These are phyloP conservation scores for Coleophoma eucalyptorum DNA, from an alignment of 2,329 filamentous ascomycete species.

Conservation along the genomic window DNA sequence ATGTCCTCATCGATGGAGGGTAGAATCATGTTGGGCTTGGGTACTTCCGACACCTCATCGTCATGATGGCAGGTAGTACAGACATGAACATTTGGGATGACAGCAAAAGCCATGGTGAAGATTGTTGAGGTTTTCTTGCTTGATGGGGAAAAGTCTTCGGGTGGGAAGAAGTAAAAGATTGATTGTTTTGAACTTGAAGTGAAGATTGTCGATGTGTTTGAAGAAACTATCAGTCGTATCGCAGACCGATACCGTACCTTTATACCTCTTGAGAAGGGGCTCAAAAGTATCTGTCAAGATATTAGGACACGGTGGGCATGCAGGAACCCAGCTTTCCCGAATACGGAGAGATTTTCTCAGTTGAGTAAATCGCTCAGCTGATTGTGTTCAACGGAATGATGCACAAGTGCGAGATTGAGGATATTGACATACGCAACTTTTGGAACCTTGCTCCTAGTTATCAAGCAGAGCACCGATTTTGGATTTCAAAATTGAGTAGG, in stretches of 20 bases:
- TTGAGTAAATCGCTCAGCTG: slow-evolving; percentile 5
- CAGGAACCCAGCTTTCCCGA: slow-evolving; percentile 5
- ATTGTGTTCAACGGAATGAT: slow-evolving; percentile 4
- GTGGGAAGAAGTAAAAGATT: not conserved
- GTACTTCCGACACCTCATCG: not conserved
- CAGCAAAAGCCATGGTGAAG: not conserved
- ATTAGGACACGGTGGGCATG: not conserved
- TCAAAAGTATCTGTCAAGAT: not conserved
- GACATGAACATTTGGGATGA: not conserved
- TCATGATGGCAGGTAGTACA: not conserved
- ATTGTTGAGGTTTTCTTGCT: not conserved
- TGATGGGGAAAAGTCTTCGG: not conserved
- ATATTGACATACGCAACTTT: slow-evolving; percentile 6
- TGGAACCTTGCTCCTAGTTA: slow-evolving; percentile 2
- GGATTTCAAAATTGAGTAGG: too few relatives aligned
- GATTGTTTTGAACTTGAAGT: slow-evolving; percentile 1
- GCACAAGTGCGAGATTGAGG: slow-evolving; percentile 3
- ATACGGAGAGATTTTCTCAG: not conserved
- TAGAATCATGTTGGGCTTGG: not conserved
- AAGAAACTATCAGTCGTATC: not conserved
- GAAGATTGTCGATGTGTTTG: not conserved
- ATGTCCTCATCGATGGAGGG: slow-evolving; percentile 2
- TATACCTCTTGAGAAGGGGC: slow-evolving; percentile 8
- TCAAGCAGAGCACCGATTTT: too few relatives aligned
- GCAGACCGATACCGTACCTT: slow-evolving; percentile 1